Conservation (phyloP, 306 rosid species). For the Styphnolobium japonicum region DNA sequence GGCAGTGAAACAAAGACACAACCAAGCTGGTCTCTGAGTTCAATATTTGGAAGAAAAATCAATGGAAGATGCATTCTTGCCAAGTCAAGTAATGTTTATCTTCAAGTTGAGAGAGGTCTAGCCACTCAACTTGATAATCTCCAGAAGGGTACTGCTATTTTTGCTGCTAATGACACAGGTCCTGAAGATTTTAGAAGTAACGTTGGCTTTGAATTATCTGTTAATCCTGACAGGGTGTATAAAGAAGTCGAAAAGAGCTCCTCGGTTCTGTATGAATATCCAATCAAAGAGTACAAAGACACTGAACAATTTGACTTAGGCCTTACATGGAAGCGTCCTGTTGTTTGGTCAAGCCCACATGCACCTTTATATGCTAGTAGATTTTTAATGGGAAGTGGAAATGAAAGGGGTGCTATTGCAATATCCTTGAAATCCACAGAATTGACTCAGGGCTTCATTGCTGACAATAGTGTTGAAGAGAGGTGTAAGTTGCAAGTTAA, state of each 20-base stretch:
- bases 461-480: slow-evolving; percentile 36
- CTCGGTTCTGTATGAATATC: slow-evolving; percentile 64
- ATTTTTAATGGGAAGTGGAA: slow-evolving; percentile 90
- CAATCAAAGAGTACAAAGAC: slow-evolving; percentile 48
- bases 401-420: slow-evolving; percentile 94
- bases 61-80: slow-evolving; percentile 78
- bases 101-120: slow-evolving; percentile 68
- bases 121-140: slow-evolving; percentile 53
- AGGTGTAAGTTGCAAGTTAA: slow-evolving; percentile 68
- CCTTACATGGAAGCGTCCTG: slow-evolving; percentile 73
- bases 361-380: slow-evolving; percentile 83
- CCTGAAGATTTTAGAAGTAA: slow-evolving; percentile 45
- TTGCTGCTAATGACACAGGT: slow-evolving; percentile 27
- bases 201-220: slow-evolving; percentile 70
- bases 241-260: slow-evolving; percentile 49
- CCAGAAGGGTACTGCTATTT: slow-evolving; percentile 38
- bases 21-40: slow-evolving; percentile 87
- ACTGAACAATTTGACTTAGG: slow-evolving; percentile 70
- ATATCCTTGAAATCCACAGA: slow-evolving; percentile 73
- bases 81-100: slow-evolving; percentile 69
- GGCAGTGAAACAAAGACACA: slow-evolving; percentile 47
- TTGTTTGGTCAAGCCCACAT: slow-evolving; percentile 71
- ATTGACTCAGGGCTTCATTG: slow-evolving; percentile 37
- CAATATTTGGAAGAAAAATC: slow-evolving; percentile 79
- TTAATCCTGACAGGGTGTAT: slow-evolving; percentile 57